Percentiles rank a stretch among this genome's conserved stretches.
These are phyloP conservation scores for Casaregolazyma suthepensis DNA, from an alignment of 1,139 yeast genomes.

Conservation along the genomic window DNA sequence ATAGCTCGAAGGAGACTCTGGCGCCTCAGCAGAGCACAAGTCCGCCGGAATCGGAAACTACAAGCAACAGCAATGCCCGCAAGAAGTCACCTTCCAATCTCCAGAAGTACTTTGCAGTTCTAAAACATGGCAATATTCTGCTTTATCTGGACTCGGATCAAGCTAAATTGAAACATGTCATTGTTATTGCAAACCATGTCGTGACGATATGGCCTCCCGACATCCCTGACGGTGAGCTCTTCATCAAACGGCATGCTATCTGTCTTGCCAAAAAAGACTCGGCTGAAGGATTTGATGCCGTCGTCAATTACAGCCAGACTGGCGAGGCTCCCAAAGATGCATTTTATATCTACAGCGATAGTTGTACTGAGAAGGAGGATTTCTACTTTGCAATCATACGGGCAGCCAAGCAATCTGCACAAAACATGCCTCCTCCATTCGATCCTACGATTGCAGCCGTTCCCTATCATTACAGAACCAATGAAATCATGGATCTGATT, in stretches of 20 bases:
- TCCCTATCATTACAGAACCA: constrained; percentile 65
- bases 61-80: constrained; percentile 1
- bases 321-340: constrained; percentile 46
- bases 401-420: constrained; percentile 48
- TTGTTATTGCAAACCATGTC: constrained; percentile 64
- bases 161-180: constrained; percentile 68
- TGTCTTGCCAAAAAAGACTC: constrained; percentile 40
- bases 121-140: constrained; percentile 72
- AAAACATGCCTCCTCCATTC: constrained; percentile 30
- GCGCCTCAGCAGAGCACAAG: neutral
- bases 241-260: constrained; percentile 73
- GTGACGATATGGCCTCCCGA: constrained; percentile 84
- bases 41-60: neutral
- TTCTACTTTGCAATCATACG: constrained; percentile 82
- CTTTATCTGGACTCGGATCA: constrained; percentile 65
- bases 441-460: constrained; percentile 56
- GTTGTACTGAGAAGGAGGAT: constrained; percentile 79
- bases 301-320: neutral
- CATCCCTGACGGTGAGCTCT: constrained; percentile 65
- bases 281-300: constrained; percentile 13
- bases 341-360: constrained; percentile 69
- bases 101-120: constrained; percentile 35
- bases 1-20: constrained; percentile 16
- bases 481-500: constrained; percentile 65
- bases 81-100: constrained; percentile 24